Evolutionary conservation across 306 rosid species (phyloP), one percentile per base, ranked within the genome.

Genomic region (Arachis hypogaea): DNA sequence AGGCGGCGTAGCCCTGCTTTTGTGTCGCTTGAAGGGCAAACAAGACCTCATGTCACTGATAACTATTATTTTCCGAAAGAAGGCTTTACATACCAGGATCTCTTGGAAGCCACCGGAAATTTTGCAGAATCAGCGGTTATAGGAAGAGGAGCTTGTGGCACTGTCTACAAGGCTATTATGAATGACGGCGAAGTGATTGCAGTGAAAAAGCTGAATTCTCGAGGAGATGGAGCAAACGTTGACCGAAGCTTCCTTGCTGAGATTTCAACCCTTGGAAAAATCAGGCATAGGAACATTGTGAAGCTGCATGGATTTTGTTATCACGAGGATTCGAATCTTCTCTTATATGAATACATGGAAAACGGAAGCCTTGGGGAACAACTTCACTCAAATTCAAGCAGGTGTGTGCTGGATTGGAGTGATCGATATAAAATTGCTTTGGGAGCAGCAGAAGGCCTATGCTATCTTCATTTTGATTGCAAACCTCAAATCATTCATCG

Each of bases 101-200:
- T 92, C 67, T 80, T 92, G 82, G 94, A 83, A 81, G 98, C 92
- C 18, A 92, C 98, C 2, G 81, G 85, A 14, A 84, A 75, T 73
- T 92, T 92, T 75, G 85, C 93, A 7, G 96, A 86, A 71, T 46
- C 50, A 43, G 83, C 78, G 45, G 67, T 88, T 64, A 33, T 92
- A 46, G 98, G 98, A 76, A 88, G 79, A 55, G 98, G 96, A 68
- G 98, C 98, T 50, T 92, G 96, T 74, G 98, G 98, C 14, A 92
- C 89, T 63, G 98, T 92, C 49, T 92, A 90, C 77, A 92, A 90
- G 83, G 98, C 92, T 62, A 78, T 84, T 70, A 88, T 92, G 91
- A 67, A 75, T 68, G 68, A 84, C 54, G 90, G 92, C 47, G 85
- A 82, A 57, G 83, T 83, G 79, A 84, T 92, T 69, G 98, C 98